Evolutionary conservation across 139 green algal species (phyloP).

Genomic region (Choricystis sp.): DNA sequence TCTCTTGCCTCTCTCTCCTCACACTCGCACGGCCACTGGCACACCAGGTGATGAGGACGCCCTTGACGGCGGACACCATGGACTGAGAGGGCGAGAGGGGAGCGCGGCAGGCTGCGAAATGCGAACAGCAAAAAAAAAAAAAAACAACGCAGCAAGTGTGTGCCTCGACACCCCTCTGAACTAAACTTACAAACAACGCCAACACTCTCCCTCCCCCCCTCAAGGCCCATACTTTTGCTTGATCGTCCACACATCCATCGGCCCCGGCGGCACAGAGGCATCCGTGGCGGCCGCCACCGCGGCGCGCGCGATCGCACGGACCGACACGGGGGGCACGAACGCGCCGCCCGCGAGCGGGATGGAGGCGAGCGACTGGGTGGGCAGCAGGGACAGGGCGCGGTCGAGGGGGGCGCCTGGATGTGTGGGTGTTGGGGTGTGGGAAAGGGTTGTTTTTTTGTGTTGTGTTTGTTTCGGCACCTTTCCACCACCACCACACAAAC

Average conservation of each 20-base stretch:
- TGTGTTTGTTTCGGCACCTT: not conserved
- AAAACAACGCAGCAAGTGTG: not conserved
- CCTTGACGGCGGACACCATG: not conserved
- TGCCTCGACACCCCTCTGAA: not conserved
- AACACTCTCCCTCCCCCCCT: not conserved
- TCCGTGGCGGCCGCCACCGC: slow-evolving; percentile 63
- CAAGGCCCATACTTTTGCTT: slow-evolving; percentile 12
- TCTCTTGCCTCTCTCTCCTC: too few species aligned
- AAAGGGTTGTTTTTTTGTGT: not conserved
- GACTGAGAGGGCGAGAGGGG: not conserved
- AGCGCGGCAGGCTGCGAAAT: too few species aligned
- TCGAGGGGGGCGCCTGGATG: not conserved
- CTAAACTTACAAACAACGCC: not conserved
- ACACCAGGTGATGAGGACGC: not conserved
- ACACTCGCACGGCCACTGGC: not conserved
- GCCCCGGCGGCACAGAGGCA: slow-evolving; percentile 30
- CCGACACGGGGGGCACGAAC: slow-evolving; percentile 52
- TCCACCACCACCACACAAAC: not conserved
- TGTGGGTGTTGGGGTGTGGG: not conserved
- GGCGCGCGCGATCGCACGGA: slow-evolving; percentile 49
- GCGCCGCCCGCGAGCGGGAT: slow-evolving; percentile 47
- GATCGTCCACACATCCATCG: slow-evolving; percentile 61
- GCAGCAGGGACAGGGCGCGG: slow-evolving; percentile 28
- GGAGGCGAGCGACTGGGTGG: slow-evolving; percentile 28
- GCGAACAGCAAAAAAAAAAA: not conserved